These are phyloP conservation scores for Gymnopus androsaceus DNA, from an alignment of 1,284 basidiomycete genomes.

Conservation along the genomic window DNA sequence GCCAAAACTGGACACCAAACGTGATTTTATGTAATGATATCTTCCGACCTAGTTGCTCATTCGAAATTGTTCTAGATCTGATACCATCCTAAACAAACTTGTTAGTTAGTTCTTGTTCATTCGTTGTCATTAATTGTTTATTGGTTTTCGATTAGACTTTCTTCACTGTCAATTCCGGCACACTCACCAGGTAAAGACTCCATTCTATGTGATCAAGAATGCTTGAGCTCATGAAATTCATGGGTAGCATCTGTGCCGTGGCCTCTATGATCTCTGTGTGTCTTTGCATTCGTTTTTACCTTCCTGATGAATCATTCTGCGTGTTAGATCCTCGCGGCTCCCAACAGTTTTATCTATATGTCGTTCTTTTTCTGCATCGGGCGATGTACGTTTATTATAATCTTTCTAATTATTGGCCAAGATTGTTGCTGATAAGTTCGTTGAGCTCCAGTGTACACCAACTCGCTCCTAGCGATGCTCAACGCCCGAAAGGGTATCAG, in stretches of 20 bases:
- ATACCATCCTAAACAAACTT: slow-evolving; percentile 49
- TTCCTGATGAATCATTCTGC: neutral
- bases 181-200: slow-evolving; percentile 31
- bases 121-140: neutral
- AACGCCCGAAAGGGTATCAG: slow-evolving; percentile 45
- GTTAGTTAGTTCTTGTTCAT: slow-evolving; percentile 30
- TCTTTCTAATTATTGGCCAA: too few species aligned
- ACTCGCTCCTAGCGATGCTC: slow-evolving; percentile 50
- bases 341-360: slow-evolving; percentile 46
- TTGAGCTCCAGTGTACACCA: slow-evolving; percentile 45
- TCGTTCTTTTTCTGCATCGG: slow-evolving; percentile 54
- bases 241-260: slow-evolving; percentile 35
- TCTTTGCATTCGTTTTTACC: neutral
- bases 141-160: slow-evolving; percentile 36
- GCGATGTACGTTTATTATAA: slow-evolving; percentile 38
- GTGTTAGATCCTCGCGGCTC: slow-evolving; percentile 38
- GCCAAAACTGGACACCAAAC: slow-evolving; percentile 45
- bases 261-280: slow-evolving; percentile 46
- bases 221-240: neutral
- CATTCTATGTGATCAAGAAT: neutral
- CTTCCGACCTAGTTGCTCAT: neutral
- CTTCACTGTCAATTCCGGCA: slow-evolving; percentile 52
- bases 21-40: slow-evolving; percentile 26
- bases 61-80: slow-evolving; percentile 36
- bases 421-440: neutral